A percentile compares a stretch with the other conserved stretches of the same genome.
phyloP scores from a whole-genome alignment of 208 protist species.

The Leishmania major region DNA sequence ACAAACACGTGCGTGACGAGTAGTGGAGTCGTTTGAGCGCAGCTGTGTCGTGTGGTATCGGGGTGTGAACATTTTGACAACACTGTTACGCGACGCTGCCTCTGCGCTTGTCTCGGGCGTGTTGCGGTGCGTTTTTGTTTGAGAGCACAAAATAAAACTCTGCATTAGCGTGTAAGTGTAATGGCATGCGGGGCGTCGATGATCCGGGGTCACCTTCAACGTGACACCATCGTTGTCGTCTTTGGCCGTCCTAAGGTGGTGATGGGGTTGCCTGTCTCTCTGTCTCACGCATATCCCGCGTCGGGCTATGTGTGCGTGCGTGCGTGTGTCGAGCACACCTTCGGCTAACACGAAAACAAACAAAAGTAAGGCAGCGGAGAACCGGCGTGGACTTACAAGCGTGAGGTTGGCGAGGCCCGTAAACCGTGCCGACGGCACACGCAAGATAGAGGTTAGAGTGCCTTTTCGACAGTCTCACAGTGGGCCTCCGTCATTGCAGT shows the following conservation, averaged over 20 bases:
- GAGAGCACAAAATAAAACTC: no score
- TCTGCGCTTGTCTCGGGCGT: background rate
- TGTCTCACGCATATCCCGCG: background rate
- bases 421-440: background rate
- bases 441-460: background rate
- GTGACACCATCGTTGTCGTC: background rate
- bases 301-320: background rate
- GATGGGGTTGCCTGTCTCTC: background rate
- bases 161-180: slow-evolving; percentile 1
- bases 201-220: background rate
- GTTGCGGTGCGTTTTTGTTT: background rate
- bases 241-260: background rate
- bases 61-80: background rate
- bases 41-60: background rate
- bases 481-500: background rate
- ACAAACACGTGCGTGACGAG: background rate
- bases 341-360: background rate
- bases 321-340: background rate
- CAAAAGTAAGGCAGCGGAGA: background rate
- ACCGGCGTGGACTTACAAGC: background rate
- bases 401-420: background rate
- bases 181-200: background rate
- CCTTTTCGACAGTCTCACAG: no score
- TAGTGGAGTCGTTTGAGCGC: background rate
- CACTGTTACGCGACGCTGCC: background rate